phyloP scores from a whole-genome alignment of 768 basidiomycete species.

The Phaffia australis region DNA sequence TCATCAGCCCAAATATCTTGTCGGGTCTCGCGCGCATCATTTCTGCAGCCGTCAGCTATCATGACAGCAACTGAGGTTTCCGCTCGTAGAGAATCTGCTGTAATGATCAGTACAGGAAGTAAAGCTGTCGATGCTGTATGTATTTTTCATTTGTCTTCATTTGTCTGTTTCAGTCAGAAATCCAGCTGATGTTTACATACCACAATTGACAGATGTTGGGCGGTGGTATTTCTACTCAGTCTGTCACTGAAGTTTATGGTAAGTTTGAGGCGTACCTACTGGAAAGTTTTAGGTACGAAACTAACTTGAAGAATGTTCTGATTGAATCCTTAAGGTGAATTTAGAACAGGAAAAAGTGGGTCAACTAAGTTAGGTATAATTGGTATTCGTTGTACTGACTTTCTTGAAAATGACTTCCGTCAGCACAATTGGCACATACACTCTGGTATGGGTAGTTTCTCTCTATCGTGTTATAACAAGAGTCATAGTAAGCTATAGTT shows the following conservation, averaged over 20 bases:
- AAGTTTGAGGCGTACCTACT: background rate
- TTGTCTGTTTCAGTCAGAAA: background rate
- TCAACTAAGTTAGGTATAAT: background rate
- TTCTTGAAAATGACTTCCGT: background rate
- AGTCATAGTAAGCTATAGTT: background rate
- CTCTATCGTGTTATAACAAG: background rate
- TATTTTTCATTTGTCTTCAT: background rate
- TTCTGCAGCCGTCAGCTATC: constrained; percentile 19
- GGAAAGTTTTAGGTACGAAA: background rate
- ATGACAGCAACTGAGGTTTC: constrained; percentile 24
- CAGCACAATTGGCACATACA: constrained; percentile 20
- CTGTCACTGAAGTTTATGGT: constrained; percentile 23
- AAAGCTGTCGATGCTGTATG: constrained; percentile 25
- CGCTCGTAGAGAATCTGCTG: constrained; percentile 6
- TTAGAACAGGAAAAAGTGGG: constrained; percentile 23
- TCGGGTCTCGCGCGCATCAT: background rate
- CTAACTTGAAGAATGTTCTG: background rate
- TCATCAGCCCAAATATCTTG: background rate
- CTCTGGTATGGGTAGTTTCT: constrained; percentile 1
- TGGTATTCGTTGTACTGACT: background rate
- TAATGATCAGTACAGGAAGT: constrained; percentile 18
- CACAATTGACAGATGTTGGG: background rate
- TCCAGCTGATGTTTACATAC: background rate
- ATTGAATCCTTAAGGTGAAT: constrained; percentile 16
- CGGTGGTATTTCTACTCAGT: constrained; percentile 24